These are phyloP conservation scores for Dryas alaskensis DNA, from an alignment of 306 rosid genomes.

Conservation along the genomic window DNA sequence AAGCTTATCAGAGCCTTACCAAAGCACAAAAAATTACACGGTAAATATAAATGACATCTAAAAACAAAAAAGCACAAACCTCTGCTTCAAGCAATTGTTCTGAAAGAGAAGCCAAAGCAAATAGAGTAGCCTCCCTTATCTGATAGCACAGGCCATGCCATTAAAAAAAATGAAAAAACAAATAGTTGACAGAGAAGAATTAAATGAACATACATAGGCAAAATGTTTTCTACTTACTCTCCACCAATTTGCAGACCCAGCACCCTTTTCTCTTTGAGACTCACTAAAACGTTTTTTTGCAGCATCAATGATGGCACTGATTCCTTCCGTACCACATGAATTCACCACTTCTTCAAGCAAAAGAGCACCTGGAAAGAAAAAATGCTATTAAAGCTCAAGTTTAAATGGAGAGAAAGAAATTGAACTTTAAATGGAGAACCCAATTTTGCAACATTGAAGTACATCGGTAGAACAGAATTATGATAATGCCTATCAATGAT, in stretches of 20 bases:
- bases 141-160: conserved; percentile 41
- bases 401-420: background rate
- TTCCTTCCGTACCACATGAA: conserved; percentile 60
- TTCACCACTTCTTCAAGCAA: conserved; percentile 74
- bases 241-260: conserved; percentile 84
- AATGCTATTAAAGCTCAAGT: background rate
- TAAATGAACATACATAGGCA: background rate
- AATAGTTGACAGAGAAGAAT: conserved; percentile 6
- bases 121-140: conserved; percentile 87
- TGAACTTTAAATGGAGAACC: conserved; percentile 1
- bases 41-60: background rate
- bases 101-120: conserved; percentile 71
- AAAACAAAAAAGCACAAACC: conserved; percentile 42
- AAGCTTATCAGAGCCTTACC: conserved; percentile 8
- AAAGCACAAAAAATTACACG: conserved; percentile 1
- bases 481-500: background rate
- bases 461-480: background rate
- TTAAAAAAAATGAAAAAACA: background rate
- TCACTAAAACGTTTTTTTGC: conserved; percentile 57
- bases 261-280: conserved; percentile 61
- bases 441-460: background rate
- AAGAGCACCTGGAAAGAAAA: conserved; percentile 54
- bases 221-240: conserved; percentile 50
- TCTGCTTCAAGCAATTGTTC: conserved; percentile 72
- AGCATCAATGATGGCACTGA: conserved; percentile 63